Conservation (phyloP, 2,329 filamentous ascomycete genomes). For the Alternaria panax region DNA sequence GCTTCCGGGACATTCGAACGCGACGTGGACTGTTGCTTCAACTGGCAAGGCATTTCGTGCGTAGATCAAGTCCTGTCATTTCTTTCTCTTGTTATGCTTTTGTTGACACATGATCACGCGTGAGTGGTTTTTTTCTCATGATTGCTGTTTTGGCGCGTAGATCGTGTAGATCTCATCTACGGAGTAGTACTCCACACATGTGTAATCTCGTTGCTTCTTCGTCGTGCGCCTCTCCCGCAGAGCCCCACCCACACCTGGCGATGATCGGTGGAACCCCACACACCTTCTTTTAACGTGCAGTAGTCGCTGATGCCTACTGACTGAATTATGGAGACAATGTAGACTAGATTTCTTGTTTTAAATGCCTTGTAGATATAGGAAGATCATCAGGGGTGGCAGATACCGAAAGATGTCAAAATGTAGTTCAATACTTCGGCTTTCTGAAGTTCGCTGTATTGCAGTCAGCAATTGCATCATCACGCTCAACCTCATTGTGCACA, state of each 20-base stretch:
- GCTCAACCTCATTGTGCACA: neutral
- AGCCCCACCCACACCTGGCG: slow-evolving; percentile 1
- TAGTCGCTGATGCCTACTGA: neutral
- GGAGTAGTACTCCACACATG: neutral
- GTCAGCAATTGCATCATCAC: neutral
- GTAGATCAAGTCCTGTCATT: neutral
- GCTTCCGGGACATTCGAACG: slow-evolving; percentile 11
- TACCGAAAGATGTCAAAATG: neutral
- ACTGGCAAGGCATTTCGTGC: neutral
- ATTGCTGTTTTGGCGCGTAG: neutral
- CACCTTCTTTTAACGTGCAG: neutral
- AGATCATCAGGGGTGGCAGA: neutral
- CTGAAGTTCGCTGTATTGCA: neutral
- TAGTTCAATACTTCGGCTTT: neutral
- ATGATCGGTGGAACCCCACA: slow-evolving; percentile 1
- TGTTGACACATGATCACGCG: neutral
- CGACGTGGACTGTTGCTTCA: neutral
- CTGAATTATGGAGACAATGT: neutral
- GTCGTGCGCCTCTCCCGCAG: neutral
- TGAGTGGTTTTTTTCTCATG: neutral
- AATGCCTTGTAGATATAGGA: neutral
- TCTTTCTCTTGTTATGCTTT: neutral
- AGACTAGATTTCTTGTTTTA: neutral
- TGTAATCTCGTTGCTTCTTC: neutral
- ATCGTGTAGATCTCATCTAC: neutral